Evolutionary conservation across 2,329 filamentous ascomycete genomes (phyloP), one percentile per base, ranked within the genome.

Genomic region (Stachybotrys chlorohalonatus): DNA sequence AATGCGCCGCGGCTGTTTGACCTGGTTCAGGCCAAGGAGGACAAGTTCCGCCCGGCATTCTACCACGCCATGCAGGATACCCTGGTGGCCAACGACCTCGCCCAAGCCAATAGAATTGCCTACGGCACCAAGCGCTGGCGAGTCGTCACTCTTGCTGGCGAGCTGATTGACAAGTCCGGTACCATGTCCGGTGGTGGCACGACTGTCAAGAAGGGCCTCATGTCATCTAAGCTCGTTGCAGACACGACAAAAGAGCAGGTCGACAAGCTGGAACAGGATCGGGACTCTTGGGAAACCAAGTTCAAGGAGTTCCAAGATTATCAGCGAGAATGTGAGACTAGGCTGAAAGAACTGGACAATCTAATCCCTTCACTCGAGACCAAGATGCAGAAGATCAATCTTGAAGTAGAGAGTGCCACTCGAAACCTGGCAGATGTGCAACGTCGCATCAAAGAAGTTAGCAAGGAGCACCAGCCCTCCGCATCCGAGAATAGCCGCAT

Each of bases 101-200:
- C 89, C n/a, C 94, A 99, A 69, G 95, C 94, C 2, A 96, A 97
- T 71, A 86, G 94, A 50, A 96, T 99, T 60, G 94, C 94, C 7
- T 99, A 97, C 64, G 93, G 94, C 47, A 89, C 89, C 49, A 89
- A 85, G 75, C 79, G 94, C 69, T 99, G 94, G 94, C 86, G 94
- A 60, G 94, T 99, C 3, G 94, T 99, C 47, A 99, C 94, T 0
- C 81, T 99, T 2, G 90, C 92, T 57, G 94, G 94, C 51, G 92
- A 96, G 70, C 80, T 99, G 53, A 97, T 99, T 61, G 94, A 99
- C 74, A 95, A 95, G 68, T 96, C 93, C 1, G 94, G 94, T 78
- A 97, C 94, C 42, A 97, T 99, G 94, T 96, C 90, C 56, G 94
- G 94, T 76, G 94, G 94, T 78, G 94, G 94, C 55, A 93, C 84